phyloP scores from a whole-genome alignment of 305 asterid species.

The Solanum hybrid region DNA sequence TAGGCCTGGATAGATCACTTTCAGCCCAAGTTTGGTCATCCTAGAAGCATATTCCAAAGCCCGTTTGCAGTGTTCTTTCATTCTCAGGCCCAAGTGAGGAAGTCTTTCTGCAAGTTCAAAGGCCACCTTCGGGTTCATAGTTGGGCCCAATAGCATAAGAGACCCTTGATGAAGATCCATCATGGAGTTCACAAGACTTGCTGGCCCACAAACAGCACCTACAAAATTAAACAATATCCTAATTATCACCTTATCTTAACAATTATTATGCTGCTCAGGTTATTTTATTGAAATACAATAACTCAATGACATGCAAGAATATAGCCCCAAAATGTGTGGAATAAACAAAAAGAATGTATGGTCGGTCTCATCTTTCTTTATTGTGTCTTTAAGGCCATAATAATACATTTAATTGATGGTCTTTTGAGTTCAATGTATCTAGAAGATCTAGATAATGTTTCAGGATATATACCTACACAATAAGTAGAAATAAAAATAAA shows the following conservation, averaged over 20 bases:
- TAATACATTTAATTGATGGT: neutral
- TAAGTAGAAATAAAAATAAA: neutral
- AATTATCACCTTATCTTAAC: neutral
- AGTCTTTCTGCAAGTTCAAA: slow-evolving; percentile 76
- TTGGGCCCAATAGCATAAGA: slow-evolving; percentile 84
- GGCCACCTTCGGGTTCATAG: slow-evolving; percentile 86
- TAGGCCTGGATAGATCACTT: slow-evolving; percentile 75
- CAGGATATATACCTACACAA: neutral
- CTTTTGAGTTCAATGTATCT: neutral
- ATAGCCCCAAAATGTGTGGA: neutral
- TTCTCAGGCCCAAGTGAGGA: slow-evolving; percentile 69
- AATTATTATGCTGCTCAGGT: neutral
- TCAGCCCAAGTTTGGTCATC: slow-evolving; percentile 66
- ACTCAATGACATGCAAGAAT: neutral
- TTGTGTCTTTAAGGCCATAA: neutral
- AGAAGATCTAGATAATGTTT: neutral
- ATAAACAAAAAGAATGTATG: neutral
- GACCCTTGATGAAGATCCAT: slow-evolving; percentile 91
- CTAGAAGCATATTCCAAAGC: slow-evolving; percentile 50
- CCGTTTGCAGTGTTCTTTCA: slow-evolving; percentile 84
- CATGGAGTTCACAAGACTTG: slow-evolving; percentile 74
- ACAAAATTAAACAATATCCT: neutral
- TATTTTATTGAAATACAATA: neutral
- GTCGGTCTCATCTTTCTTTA: neutral
- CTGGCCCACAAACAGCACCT: slow-evolving; percentile 96